Conservation (phyloP, 1,139 yeast genomes). For the Hansenula anomala region DNA sequence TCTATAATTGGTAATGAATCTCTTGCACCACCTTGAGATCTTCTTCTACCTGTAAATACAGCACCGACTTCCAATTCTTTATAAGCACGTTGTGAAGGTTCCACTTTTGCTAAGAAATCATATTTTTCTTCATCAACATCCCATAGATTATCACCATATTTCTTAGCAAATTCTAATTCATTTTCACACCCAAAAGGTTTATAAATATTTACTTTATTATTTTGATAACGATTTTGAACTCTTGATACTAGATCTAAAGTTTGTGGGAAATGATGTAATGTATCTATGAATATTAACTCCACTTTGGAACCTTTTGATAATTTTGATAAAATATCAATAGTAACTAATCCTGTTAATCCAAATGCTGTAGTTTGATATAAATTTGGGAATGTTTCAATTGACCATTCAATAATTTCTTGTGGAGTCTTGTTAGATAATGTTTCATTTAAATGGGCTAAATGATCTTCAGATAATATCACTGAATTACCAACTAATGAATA, state of each 20-base stretch:
- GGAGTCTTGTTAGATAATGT: constrained; percentile 55
- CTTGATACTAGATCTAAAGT: constrained; percentile 70
- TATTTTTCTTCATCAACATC: constrained; percentile 75
- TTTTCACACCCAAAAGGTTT: constrained; percentile 54
- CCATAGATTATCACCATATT: constrained; percentile 80
- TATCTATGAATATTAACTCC: constrained; percentile 83
- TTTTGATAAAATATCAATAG: constrained; percentile 77
- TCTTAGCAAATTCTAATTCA: constrained; percentile 60
- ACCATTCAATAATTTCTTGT: constrained; percentile 76
- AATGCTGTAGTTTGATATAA: constrained; percentile 91
- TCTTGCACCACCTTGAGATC: constrained; percentile 87
- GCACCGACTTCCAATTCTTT: constrained; percentile 66
- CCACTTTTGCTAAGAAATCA: constrained; percentile 87
- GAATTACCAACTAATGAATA: constrained; percentile 2
- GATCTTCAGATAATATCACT: constrained; percentile 38
- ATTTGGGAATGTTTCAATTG: constrained; percentile 72
- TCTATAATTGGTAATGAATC: constrained; percentile 73
- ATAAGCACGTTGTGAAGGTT: constrained; percentile 87
- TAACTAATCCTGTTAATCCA: constrained; percentile 89
- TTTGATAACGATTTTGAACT: constrained; percentile 53
- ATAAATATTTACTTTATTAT: constrained; percentile 36
- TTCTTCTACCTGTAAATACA: constrained; percentile 88
- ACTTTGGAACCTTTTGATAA: constrained; percentile 40
- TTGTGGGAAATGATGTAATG: constrained; percentile 90
- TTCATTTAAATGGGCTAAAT: constrained; percentile 59